phyloP scores from a whole-genome alignment of 352 stramenopile species.

The Elongisporangium anandrum region DNA sequence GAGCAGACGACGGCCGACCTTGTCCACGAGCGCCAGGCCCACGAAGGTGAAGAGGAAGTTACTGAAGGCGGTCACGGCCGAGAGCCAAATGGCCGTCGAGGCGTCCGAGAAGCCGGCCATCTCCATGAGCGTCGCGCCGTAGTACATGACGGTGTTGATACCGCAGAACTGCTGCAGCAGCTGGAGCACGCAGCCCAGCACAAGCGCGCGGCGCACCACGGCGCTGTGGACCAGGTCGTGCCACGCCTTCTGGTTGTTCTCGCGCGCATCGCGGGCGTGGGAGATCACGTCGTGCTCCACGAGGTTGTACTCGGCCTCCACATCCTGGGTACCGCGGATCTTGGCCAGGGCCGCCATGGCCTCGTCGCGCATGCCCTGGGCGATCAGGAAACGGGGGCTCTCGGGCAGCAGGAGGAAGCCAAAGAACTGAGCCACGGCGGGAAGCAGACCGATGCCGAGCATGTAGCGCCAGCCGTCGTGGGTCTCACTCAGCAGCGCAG shows the following conservation, averaged over 20 bases:
- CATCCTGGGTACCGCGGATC: conserved; percentile 48
- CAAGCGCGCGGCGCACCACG: conserved; percentile 34
- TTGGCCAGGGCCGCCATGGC: conserved; percentile 38
- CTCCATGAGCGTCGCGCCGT: conserved; percentile 78
- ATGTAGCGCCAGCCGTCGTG: conserved; percentile 74
- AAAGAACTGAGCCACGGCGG: conserved; percentile 62
- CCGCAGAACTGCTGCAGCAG: conserved; percentile 69
- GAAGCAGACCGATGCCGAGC: conserved; percentile 66
- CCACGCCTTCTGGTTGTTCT: conserved; percentile 20
- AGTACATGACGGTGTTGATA: conserved; percentile 91
- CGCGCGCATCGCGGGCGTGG: conserved; percentile 6
- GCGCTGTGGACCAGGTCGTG: conserved; percentile 25
- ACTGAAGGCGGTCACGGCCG: conserved; percentile 60
- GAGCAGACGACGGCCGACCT: conserved; percentile 34
- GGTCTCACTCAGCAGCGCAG: conserved; percentile 43
- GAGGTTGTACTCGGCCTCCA: conserved; percentile 48
- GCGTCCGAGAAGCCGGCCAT: conserved; percentile 71
- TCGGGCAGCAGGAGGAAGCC: conserved; percentile 67
- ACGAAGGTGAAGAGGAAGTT: conserved; percentile 74
- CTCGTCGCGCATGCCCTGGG: conserved; percentile 30
- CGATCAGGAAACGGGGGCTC: conserved; percentile 62
- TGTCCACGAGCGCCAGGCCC: conserved; percentile 55
- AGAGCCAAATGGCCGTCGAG: conserved; percentile 74
- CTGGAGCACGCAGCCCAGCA: conserved; percentile 60
- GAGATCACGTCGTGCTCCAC: conserved; percentile 46